Evolutionary conservation across 495 filamentous ascomycete species (phyloP), one percentile per base, ranked within the genome.

Genomic region (Cenococcum geophilum): DNA sequence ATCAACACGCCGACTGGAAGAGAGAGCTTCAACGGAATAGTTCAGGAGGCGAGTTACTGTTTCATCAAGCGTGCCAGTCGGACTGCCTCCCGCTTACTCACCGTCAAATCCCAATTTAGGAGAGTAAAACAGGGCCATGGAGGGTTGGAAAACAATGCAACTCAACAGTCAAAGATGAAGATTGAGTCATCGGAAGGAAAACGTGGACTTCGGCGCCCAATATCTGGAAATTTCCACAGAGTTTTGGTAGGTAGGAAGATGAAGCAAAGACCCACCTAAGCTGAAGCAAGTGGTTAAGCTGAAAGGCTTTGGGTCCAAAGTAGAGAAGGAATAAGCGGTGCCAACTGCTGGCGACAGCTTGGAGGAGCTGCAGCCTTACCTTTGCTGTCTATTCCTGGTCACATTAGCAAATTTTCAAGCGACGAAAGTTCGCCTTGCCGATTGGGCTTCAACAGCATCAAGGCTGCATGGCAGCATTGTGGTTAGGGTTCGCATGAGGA

Each of bases 381-480:
- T 60, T 61, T 32, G 27, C 27, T 32, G 27, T 64, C 47, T 42
- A 25, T 18, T 20, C 49, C 54, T 43, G 51, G 43, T 60, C 60
- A 60, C 20, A n/a, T 52, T n/a, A 50, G n/a, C 16, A 51, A 25
- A 27, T 22, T 18, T 21, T 43, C 16, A 59, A 56, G 47, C 34
- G 47, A 53, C 47, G 54, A 14, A 8, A 35, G 27, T 57, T 53
- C 55, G 60, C 65, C 61, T 58, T 34, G 20, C 22, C 27, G 5
- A 52, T 67, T 63, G 65, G 65, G 65, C 65, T 58, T 60, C 61
- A 57, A 67, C 55, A 51, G n/a, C 18, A 14, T 42, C 47, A 21
- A 50, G 51, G 35, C 49, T 22, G 64, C 54, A 58, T 57, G 60
- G 54, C 54, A 36, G 47, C 55, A 42, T 55, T 48, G 36, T 22